phyloP scores from a whole-genome alignment of 306 rosid genomes.

The Parietaria judaica region DNA sequence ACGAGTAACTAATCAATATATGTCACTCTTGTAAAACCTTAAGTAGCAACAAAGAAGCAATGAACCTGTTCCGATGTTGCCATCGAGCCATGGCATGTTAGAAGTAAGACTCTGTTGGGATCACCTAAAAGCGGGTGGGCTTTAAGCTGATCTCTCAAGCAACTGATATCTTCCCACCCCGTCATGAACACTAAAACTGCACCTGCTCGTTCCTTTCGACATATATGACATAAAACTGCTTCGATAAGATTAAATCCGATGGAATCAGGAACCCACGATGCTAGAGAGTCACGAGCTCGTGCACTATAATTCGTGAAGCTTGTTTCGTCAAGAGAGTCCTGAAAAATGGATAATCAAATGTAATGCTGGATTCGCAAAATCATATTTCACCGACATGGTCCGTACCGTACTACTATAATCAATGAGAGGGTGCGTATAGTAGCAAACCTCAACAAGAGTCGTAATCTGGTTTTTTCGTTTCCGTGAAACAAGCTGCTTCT shows the following conservation, averaged over 20 bases:
- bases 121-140: constrained; percentile 96
- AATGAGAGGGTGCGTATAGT: too few species aligned
- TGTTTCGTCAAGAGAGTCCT: constrained; percentile 86
- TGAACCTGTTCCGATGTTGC: constrained; percentile 91
- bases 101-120: constrained; percentile 86
- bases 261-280: constrained; percentile 83
- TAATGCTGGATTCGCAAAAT: too few species aligned
- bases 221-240: constrained; percentile 90
- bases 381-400: too few species aligned
- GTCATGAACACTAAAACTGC: constrained; percentile 95
- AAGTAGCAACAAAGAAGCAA: constrained; percentile 4
- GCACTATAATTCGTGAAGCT: constrained; percentile 75
- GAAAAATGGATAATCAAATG: background rate
- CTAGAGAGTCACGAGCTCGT: constrained; percentile 69
- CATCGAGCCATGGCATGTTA: constrained; percentile 97
- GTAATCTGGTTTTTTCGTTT: constrained; percentile 92
- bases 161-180: constrained; percentile 97
- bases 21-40: background rate
- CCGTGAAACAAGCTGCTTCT: constrained; percentile 73
- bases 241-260: constrained; percentile 94
- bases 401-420: too few species aligned
- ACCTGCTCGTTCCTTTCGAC: constrained; percentile 91
- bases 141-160: constrained; percentile 87
- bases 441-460: constrained; percentile 74
- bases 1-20: background rate